Evolutionary conservation across 495 filamentous ascomycete genomes (phyloP), one percentile per base, ranked within the genome.

Genomic region (Penicillium lagena): DNA sequence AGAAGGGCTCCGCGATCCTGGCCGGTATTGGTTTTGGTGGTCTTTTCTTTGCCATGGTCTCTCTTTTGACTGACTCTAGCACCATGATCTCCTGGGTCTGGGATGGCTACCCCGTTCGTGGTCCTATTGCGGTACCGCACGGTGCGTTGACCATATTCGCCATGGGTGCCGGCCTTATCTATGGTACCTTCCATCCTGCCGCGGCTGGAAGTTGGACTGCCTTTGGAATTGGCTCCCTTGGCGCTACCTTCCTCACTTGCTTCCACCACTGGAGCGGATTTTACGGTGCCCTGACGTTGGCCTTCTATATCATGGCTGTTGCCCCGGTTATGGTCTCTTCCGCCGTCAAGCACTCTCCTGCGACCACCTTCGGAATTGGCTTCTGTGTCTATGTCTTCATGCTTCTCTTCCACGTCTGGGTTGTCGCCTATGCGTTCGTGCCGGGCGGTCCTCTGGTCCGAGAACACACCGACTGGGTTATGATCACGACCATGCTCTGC

Each of bases 1-100:
- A 67, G 57, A 72, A 74, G 39, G 89, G 89, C 7, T 93, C 90
- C 14, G 71, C 82, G 0, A 44, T 85, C 29, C 72, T 94, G 36
- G 77, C 89, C 35, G 85, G 80, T 22, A 46, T 95, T 42, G 88
- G 94, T 39, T 66, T 96, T 42, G 90, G 76, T 32, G 94, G 88
- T 41, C 59, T 96, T 13, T 72, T 96, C 54, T 99, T 97, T 52
- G 88, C 76, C n/a, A 71, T 97, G 56, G 90, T 96, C 56, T 96
- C 90, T 2, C 76, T 97, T 11, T 75, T 99, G 22, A 95, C 93
- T 0, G 94, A 99, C 59, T 96, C 90, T 0, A 96, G 93, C 67
- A 99, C 94, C 29, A 97, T 97, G 90, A 96, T 97, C 47, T 75
- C 89, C 17, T 99, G 94, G 94, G 88, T 87, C n/a, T 99, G 94